Conservation (phyloP, 805 yeast genomes). For the Wickerhamiella spandovensis region DNA sequence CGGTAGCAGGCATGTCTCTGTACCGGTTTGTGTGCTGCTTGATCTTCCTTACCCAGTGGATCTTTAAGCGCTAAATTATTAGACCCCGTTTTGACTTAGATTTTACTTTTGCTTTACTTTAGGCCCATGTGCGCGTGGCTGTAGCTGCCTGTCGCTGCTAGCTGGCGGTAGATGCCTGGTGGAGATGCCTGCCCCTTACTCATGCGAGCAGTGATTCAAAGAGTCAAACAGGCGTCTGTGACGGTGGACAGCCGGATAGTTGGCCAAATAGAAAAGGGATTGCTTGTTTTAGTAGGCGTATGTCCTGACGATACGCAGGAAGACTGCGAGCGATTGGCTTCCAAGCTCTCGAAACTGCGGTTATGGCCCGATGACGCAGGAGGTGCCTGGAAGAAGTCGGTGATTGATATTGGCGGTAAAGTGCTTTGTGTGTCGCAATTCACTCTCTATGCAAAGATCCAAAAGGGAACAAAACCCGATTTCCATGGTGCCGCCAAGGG, state of each 20-base stretch:
- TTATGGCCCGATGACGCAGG: slow-evolving; percentile 61
- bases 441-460: slow-evolving; percentile 72
- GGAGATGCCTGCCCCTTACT: too few species aligned
- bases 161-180: too few species aligned
- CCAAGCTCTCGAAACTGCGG: slow-evolving; percentile 50
- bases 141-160: too few species aligned
- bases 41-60: slow-evolving; percentile 35
- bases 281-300: slow-evolving; percentile 75
- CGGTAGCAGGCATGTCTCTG: slow-evolving; percentile 81
- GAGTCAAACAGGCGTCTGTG: slow-evolving; percentile 81
- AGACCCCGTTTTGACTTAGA: too few species aligned
- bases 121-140: too few species aligned
- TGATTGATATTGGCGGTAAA: slow-evolving; percentile 53
- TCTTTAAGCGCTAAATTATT: slow-evolving; percentile 21
- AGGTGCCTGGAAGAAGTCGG: slow-evolving; percentile 70
- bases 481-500: slow-evolving; percentile 89
- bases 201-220: slow-evolving; percentile 86
- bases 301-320: slow-evolving; percentile 61
- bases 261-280: slow-evolving; percentile 61
- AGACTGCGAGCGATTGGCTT: slow-evolving; percentile 57
- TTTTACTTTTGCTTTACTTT: too few species aligned
- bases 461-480: slow-evolving; percentile 90
- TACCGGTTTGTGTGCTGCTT: slow-evolving; percentile 69
- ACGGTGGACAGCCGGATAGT: slow-evolving; percentile 59
- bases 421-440: slow-evolving; percentile 85